Conservation (phyloP, 2,329 filamentous ascomycete species). For the Sporothrix brunneoviolacea region DNA sequence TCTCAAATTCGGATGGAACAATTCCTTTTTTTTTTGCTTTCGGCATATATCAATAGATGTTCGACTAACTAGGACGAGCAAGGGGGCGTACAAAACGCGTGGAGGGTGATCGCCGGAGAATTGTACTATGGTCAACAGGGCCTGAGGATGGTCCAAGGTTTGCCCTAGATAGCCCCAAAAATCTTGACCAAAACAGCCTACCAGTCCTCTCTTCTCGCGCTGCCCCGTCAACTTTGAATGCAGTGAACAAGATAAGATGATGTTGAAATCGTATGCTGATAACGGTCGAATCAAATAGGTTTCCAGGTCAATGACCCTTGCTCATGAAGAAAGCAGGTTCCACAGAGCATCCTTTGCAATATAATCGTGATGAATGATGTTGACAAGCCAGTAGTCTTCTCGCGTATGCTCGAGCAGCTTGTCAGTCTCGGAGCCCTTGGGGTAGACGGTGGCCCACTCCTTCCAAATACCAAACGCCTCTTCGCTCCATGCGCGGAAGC, state of each 20-base stretch:
- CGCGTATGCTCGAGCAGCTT: constrained; percentile 61
- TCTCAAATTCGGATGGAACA: no score
- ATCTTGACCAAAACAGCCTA: no score
- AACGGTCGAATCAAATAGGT: no score
- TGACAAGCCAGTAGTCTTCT: constrained; percentile 79
- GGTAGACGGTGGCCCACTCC: constrained; percentile 88
- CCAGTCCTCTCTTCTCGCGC: no score
- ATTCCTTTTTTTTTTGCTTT: not conserved
- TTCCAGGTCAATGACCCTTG: no score
- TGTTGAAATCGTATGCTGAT: not conserved
- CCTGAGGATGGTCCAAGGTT: no score
- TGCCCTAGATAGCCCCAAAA: no score
- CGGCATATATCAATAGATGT: not conserved
- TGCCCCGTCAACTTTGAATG: no score
- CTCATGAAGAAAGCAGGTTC: constrained; percentile 47
- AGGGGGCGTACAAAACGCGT: no score
- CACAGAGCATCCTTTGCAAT: constrained; percentile 66
- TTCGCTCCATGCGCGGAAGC: constrained; percentile 93
- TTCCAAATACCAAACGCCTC: constrained; percentile 94
- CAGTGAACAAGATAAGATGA: not conserved
- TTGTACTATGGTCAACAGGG: no score
- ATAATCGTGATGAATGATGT: constrained; percentile 78
- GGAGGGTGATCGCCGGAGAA: no score
- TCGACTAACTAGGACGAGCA: no score
- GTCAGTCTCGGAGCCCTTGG: constrained; percentile 63